Conservation (phyloP, 108 stramenopile genomes). For the Pseudonitzschia delicatissima region DNA sequence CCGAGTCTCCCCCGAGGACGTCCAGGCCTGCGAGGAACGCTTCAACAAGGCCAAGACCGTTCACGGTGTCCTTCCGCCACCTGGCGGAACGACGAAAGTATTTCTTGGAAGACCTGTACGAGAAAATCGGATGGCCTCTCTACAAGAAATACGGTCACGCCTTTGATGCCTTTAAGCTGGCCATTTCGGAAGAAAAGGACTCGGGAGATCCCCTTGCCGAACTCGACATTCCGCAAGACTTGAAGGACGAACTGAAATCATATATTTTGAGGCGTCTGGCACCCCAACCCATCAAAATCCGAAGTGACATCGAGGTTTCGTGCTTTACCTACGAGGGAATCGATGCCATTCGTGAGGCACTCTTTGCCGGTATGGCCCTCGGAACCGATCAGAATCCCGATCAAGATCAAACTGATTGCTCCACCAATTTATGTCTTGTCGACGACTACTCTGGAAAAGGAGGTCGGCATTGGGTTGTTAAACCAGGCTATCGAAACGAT, state of each 20-base stretch:
- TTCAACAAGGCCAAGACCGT: constrained; percentile 98
- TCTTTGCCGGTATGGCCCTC: constrained; percentile 91
- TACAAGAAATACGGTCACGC: constrained; percentile 97
- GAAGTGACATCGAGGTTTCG: constrained; percentile 97
- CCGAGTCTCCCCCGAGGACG: constrained; percentile 96
- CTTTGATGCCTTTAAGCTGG: constrained; percentile 97
- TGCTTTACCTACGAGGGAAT: constrained; percentile 99
- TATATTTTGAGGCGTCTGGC: constrained; percentile 91
- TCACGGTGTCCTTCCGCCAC: constrained; percentile 93
- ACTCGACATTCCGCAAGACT: constrained; percentile 65
- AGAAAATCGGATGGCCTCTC: constrained; percentile 96
- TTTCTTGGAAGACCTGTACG: constrained; percentile 91
- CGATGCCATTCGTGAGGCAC: constrained; percentile 95
- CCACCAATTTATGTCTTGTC: constrained; percentile 97
- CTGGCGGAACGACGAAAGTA: constrained; percentile 90
- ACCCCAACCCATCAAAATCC: constrained; percentile 98
- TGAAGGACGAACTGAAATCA: constrained; percentile 80
- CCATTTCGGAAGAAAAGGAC: constrained; percentile 80
- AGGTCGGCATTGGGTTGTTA: constrained; percentile 89
- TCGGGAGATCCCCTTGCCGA: constrained; percentile 75
- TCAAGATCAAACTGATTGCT: constrained; percentile 97
- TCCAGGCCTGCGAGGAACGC: constrained; percentile 95
- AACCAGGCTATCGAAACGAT: constrained; percentile 90
- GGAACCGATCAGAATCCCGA: constrained; percentile 70
- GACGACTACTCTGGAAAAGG: constrained; percentile 96